Percentiles rank a stretch among this genome's conserved stretches.
Conservation (phyloP, 768 basidiomycete species). For the Tricholoma sp. region DNA sequence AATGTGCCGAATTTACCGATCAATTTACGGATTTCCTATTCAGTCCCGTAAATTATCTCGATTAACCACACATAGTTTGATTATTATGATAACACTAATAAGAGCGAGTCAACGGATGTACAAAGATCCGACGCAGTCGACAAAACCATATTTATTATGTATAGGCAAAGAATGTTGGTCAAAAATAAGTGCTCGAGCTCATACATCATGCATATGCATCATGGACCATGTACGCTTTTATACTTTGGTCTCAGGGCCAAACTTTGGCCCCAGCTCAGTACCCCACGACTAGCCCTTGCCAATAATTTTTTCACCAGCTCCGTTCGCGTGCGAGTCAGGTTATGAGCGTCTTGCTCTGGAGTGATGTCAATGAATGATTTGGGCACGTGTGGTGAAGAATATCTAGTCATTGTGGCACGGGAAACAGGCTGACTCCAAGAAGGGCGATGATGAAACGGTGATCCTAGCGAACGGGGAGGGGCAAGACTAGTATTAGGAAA, state of each 20-base stretch:
- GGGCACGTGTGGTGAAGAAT: conserved; percentile 6
- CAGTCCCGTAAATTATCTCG: no score
- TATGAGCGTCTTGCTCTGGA: conserved; percentile 18
- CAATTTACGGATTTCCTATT: no score
- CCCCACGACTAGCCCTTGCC: conserved; percentile 12
- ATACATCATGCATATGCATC: no score
- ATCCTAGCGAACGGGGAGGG: background rate
- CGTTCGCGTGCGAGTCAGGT: background rate
- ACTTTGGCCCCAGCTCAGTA: conserved; percentile 16
- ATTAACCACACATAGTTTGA: no score
- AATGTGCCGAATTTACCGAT: no score
- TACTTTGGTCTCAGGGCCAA: background rate
- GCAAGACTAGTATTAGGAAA: background rate
- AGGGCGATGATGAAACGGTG: conserved; percentile 11
- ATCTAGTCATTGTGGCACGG: background rate
- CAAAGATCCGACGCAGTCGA: background rate
- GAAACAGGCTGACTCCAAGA: conserved; percentile 3
- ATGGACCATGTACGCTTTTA: background rate
- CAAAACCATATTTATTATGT: no score
- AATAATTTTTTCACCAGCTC: conserved; percentile 14
- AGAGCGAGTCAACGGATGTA: background rate
- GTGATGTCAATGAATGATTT: conserved; percentile 36
- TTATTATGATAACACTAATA: no score
- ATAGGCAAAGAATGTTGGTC: background rate
- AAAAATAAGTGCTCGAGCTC: background rate